Conservation (phyloP, 2,329 filamentous ascomycete genomes). For the Daldinia sp. region DNA sequence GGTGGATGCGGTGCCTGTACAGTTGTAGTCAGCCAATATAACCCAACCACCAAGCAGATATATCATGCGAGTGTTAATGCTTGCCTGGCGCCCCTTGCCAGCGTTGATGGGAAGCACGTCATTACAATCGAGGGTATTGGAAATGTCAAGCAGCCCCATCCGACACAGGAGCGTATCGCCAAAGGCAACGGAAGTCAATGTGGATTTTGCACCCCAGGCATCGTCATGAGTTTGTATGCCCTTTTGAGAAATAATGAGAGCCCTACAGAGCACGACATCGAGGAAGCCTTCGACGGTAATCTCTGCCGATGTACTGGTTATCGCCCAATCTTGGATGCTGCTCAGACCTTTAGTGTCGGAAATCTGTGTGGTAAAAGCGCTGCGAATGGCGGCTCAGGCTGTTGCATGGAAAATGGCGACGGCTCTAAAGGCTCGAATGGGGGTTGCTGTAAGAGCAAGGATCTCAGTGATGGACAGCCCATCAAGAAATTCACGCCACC, state of each 20-base stretch:
- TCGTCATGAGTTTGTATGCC: conserved; percentile 97
- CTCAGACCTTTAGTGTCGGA: conserved; percentile 81
- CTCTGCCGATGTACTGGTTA: conserved; percentile 96
- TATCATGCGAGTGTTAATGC: conserved; percentile 98
- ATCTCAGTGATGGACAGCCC: conserved; percentile 57
- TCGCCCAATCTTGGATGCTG: conserved; percentile 90
- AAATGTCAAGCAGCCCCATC: conserved; percentile 84
- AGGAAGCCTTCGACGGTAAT: conserved; percentile 97
- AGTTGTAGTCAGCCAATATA: conserved; percentile 91
- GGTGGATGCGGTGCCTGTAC: conserved; percentile 97
- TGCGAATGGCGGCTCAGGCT: conserved; percentile 63
- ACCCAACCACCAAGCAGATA: conserved; percentile 89
- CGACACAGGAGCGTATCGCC: conserved; percentile 88
- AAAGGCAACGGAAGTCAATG: conserved; percentile 92
- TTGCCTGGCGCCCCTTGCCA: conserved; percentile 90
- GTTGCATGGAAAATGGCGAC: conserved; percentile 74
- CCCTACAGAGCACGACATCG: conserved; percentile 82
- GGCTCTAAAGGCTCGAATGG: conserved; percentile 51
- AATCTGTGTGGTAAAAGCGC: conserved; percentile 60
- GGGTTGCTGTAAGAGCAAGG: conserved; percentile 75
- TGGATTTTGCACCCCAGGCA: conserved; percentile 94
- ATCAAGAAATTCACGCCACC: conserved; percentile 81
- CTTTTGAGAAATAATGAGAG: conserved; percentile 83
- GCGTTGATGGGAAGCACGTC: conserved; percentile 96
- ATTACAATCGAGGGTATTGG: conserved; percentile 98